Percentiles rank a stretch among this genome's conserved stretches.
Evolutionary conservation across 129 eudicot genomes (phyloP).

Genomic region (Apium graveolens): DNA sequence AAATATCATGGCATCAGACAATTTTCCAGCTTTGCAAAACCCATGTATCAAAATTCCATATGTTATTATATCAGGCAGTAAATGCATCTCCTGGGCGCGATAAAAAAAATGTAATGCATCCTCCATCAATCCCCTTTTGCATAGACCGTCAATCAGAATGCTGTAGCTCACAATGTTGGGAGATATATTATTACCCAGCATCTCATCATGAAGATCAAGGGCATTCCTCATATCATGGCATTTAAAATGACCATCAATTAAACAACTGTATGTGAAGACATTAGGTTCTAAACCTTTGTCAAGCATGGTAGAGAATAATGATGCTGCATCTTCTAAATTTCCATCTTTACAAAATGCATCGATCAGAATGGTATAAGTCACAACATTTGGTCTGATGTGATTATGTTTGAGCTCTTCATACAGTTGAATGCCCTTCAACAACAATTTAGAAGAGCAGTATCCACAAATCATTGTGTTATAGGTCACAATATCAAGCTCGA

Average conservation of each 20-base stretch:
- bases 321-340: conserved; percentile 43
- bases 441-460: conserved; percentile 36
- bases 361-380: conserved; percentile 47
- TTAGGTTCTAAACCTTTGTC: conserved; percentile 42
- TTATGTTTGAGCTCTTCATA: conserved; percentile 25
- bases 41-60: conserved; percentile 60
- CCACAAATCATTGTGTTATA: conserved; percentile 66
- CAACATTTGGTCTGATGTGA: conserved; percentile 24
- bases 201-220: conserved; percentile 46
- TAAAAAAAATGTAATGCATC: conserved; percentile 40
- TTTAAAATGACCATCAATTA: conserved; percentile 54
- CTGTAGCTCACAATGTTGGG: conserved; percentile 63
- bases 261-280: conserved; percentile 57
- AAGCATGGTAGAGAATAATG: conserved; percentile 37
- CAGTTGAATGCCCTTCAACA: conserved; percentile 40
- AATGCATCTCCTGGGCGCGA: conserved; percentile 25
- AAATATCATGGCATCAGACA: conserved; percentile 34
- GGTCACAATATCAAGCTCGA: conserved; percentile 62
- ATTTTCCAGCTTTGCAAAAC: conserved; percentile 46
- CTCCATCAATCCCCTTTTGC: conserved; percentile 53
- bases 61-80: conserved; percentile 51
- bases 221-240: conserved; percentile 27
- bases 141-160: conserved; percentile 64
- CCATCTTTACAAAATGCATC: conserved; percentile 72
- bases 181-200: conserved; percentile 33